These are phyloP conservation scores for Sclerotinia nivalis DNA, from an alignment of 2,329 filamentous ascomycete genomes.

Conservation along the genomic window DNA sequence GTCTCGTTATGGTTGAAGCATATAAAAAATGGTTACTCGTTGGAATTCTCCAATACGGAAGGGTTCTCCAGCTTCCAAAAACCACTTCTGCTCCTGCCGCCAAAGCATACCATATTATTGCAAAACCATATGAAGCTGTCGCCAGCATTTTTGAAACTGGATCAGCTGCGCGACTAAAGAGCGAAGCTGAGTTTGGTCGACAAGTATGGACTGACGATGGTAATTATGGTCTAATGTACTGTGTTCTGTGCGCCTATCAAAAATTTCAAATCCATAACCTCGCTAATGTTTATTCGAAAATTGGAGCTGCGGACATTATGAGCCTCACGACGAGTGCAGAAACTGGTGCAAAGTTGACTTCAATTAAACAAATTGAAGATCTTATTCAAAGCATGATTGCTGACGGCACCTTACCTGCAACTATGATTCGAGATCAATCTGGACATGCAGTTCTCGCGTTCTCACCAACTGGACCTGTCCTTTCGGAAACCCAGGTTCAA, in stretches of 20 bases:
- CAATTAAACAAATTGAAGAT: constrained; percentile 47
- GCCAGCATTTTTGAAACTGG: constrained; percentile 66
- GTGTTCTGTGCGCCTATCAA: constrained; percentile 70
- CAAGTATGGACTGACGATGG: constrained; percentile 68
- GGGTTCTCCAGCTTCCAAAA: constrained; percentile 54
- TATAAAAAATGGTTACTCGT: constrained; percentile 91
- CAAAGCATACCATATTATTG: constrained; percentile 58
- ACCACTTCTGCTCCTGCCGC: constrained; percentile 55
- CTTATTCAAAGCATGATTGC: constrained; percentile 58
- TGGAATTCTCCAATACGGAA: constrained; percentile 69
- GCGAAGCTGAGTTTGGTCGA: constrained; percentile 61
- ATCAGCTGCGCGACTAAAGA: constrained; percentile 59
- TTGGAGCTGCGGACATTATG: constrained; percentile 56
- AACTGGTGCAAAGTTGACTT: constrained; percentile 49
- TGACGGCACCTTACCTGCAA: constrained; percentile 54
- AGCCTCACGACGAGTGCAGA: constrained; percentile 54
- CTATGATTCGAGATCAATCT: constrained; percentile 44
- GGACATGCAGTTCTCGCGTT: constrained; percentile 55
- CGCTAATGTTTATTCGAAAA: constrained; percentile 66
- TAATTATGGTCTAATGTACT: constrained; percentile 69
- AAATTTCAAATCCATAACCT: constrained; percentile 75
- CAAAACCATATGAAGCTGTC: constrained; percentile 70
- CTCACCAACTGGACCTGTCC: constrained; percentile 44
- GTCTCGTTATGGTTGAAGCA: constrained; percentile 80
- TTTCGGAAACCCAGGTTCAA: constrained; percentile 55